These are phyloP conservation scores for Fusarium lyarnte DNA, from an alignment of 2,329 filamentous ascomycete species.

Conservation along the genomic window DNA sequence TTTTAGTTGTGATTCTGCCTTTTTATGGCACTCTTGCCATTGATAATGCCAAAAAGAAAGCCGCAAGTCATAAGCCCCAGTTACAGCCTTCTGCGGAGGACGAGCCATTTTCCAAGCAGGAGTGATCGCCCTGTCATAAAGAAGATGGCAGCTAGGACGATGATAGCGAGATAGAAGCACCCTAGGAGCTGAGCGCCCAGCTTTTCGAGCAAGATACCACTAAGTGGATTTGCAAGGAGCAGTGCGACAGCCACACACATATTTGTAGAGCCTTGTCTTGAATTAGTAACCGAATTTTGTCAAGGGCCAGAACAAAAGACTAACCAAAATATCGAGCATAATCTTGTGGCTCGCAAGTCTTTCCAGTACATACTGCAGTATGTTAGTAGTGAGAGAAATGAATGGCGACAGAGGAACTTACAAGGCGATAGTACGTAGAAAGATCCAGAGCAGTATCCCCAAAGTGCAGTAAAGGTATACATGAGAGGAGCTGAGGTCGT, in stretches of 20 bases:
- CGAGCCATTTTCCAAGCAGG: slow-evolving; percentile 2
- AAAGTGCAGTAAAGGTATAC: slow-evolving; percentile 55
- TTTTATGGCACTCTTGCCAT: background rate
- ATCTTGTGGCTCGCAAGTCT: slow-evolving; percentile 55
- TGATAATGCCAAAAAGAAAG: background rate
- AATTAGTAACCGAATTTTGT: rapidly evolving
- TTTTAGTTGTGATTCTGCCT: rapidly evolving
- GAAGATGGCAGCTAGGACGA: slow-evolving; percentile 47
- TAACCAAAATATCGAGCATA: slow-evolving; percentile 54
- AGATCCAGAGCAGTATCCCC: slow-evolving; percentile 58
- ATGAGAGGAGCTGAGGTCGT: slow-evolving; percentile 50
- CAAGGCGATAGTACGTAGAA: slow-evolving; percentile 53
- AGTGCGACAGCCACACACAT: slow-evolving; percentile 56
- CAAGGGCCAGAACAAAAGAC: background rate
- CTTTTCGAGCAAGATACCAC: slow-evolving; percentile 54
- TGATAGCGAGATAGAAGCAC: slow-evolving; percentile 55
- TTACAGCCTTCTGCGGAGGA: background rate
- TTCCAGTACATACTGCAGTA: slow-evolving; percentile 53
- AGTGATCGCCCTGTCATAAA: slow-evolving; percentile 34
- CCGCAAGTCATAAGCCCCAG: rapidly evolving
- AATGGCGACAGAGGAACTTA: background rate
- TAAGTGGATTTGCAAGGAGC: slow-evolving; percentile 55
- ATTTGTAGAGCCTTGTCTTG: slow-evolving; percentile 54
- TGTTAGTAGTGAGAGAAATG: background rate
- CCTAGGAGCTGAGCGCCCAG: slow-evolving; percentile 54